A percentile compares a stretch with the other conserved stretches of the same genome.
phyloP scores from a whole-genome alignment of 805 yeast species.

The Candida nanaspora region DNA sequence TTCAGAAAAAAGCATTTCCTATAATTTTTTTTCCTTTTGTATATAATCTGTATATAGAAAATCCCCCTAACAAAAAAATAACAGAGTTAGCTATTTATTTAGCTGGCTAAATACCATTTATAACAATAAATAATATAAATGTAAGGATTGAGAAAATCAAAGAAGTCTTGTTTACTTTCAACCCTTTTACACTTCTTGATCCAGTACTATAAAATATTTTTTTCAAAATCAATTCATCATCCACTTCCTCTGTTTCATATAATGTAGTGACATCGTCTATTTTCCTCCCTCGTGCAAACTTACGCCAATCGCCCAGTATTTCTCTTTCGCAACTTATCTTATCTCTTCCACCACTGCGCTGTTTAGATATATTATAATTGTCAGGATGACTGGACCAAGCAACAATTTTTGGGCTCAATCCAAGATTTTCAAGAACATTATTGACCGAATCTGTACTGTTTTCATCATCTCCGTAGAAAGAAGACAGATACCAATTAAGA shows the following conservation, averaged over 20 bases:
- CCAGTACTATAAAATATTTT: background rate
- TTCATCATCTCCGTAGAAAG: slow-evolving; percentile 6
- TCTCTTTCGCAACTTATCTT: slow-evolving; percentile 19
- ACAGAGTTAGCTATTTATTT: too few species aligned
- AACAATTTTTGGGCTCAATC: background rate
- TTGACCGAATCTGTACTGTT: slow-evolving; percentile 9
- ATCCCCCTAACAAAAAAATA: too few species aligned
- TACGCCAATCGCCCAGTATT: slow-evolving; percentile 18
- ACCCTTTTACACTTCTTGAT: background rate
- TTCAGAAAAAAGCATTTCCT: too few species aligned
- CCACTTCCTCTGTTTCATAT: slow-evolving; percentile 8
- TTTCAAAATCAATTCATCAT: slow-evolving; percentile 8
- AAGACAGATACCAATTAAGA: slow-evolving; percentile 28
- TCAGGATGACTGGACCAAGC: too few species aligned
- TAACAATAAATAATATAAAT: too few species aligned
- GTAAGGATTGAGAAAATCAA: slow-evolving; percentile 9
- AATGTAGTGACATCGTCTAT: slow-evolving; percentile 4
- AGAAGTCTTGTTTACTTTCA: slow-evolving; percentile 9
- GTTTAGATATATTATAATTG: too few species aligned
- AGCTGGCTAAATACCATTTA: too few species aligned
- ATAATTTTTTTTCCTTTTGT: too few species aligned
- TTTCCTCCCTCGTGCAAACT: slow-evolving; percentile 13
- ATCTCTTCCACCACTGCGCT: too few species aligned
- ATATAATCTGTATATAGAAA: too few species aligned
- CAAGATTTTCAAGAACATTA: too few species aligned